Conservation (phyloP, 176 grass and related monocot species). For the Echinochloa phyllopogon region DNA sequence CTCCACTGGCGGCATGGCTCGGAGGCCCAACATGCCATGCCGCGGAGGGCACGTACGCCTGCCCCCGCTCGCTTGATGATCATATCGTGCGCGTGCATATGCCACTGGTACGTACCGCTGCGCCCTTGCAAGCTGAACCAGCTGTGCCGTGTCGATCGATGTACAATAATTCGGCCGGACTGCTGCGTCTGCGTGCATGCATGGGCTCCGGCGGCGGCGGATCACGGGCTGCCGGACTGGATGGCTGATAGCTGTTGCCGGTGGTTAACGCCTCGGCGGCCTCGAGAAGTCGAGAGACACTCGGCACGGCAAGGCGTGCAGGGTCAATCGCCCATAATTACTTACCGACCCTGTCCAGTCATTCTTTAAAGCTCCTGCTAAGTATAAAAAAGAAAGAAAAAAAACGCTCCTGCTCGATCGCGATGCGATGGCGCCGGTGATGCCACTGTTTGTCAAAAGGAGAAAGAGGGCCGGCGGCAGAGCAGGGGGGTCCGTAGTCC, state of each 20-base stretch:
- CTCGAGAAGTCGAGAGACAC: not conserved
- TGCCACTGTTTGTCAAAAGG: not conserved
- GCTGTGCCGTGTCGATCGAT: not conserved
- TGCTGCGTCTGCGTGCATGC: not conserved
- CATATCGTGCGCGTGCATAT: not conserved
- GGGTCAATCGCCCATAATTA: not conserved
- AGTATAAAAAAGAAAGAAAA: too few relatives aligned
- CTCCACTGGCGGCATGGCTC: not conserved
- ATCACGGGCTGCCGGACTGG: not conserved
- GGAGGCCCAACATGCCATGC: not conserved
- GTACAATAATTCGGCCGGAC: not conserved
- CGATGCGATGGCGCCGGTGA: not conserved
- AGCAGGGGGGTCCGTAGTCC: not conserved
- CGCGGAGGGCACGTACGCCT: not conserved
- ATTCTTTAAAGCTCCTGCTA: not conserved
- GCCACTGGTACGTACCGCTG: not conserved
- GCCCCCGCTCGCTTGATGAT: not conserved
- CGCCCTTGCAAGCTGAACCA: not conserved
- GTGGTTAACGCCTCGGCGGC: not conserved
- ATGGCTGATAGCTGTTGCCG: too few relatives aligned
- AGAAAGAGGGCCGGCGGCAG: not conserved
- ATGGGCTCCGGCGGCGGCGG: not conserved
- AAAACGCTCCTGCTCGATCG: not conserved
- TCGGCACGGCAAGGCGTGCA: not conserved
- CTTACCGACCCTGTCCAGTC: not conserved